Base-by-base conservation (phyloP, 108 stramenopile genomes). In the Cyclostephanos invisitatus region DNA sequence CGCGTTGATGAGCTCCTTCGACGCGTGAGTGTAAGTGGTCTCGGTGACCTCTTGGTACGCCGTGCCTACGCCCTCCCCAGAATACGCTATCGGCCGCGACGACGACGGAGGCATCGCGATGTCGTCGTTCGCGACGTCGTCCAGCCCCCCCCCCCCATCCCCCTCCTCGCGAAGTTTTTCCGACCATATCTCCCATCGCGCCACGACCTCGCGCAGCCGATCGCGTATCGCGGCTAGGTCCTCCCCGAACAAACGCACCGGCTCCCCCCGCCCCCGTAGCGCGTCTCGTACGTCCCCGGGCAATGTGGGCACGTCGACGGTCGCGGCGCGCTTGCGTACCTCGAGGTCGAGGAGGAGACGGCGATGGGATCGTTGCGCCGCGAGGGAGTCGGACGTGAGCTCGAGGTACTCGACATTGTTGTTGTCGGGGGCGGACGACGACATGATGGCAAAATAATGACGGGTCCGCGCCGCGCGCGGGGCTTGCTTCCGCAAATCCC, bases 191-290 rank as follows among this genome's bases (percentile, higher is more conserved):
- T 88, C 85, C 54, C 71, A 60, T 25, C 82, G 64, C 12, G 89
- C 92, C 72, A 96, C 47, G 49, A 82, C 80, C 79, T 87, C 73
- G 12, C 92, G 85, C 75, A 96, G 65, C 35, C 96, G 88, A 57
- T 93, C 83, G 27, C 96, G 86, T 32, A 93, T 86, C 74, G 89
- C 88, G 37, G 91, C 92, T 61, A 89, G 79, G 70, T 93, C 90
- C 70, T 97, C 96, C n/a, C 96, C 96, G 76, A 97, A 97, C 32
- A 97, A 69, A 28, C 92, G 83, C 9, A 95, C 83, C 25, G 96
- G 96, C 28, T 84, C 76, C 18, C 92, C 90, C 69, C 87, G 32
- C 20, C 35, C 20, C 18, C 96, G 92, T 27, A 97, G 75, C 14
- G 80, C 81, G 25, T 68, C 72, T 15, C 88, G 82, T 6, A 97